These are phyloP conservation scores for Colletotrichum sp. DNA, from an alignment of 2,329 filamentous ascomycete genomes.

Conservation along the genomic window DNA sequence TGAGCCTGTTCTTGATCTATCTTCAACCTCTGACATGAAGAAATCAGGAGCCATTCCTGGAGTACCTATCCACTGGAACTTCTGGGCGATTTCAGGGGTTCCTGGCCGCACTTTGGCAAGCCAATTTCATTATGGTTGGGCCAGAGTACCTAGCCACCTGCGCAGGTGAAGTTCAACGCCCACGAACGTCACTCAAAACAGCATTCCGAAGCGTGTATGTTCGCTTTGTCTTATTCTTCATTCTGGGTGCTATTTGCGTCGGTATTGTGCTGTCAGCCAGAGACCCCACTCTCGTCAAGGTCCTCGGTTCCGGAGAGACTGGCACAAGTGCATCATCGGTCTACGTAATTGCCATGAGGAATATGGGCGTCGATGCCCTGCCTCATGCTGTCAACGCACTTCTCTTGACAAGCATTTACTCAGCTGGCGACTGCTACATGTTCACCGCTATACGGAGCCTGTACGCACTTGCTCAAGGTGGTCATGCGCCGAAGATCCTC, in stretches of 20 bases:
- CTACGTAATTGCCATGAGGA: slow-evolving; percentile 67
- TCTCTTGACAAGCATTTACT: slow-evolving; percentile 59
- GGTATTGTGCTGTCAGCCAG: slow-evolving; percentile 50
- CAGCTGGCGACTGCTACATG: slow-evolving; percentile 60
- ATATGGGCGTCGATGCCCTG: slow-evolving; percentile 55
- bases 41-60: not conserved
- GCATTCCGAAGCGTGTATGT: slow-evolving; percentile 36
- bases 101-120: slow-evolving; percentile 68
- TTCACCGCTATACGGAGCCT: slow-evolving; percentile 61
- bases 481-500: slow-evolving; percentile 55
- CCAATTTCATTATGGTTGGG: slow-evolving; percentile 66
- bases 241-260: slow-evolving; percentile 67
- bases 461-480: slow-evolving; percentile 59
- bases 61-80: slow-evolving; percentile 53
- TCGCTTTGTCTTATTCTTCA: slow-evolving; percentile 59
- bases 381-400: slow-evolving; percentile 64
- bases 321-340: slow-evolving; percentile 49
- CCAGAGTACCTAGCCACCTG: slow-evolving; percentile 70
- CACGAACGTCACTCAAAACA: slow-evolving; percentile 61
- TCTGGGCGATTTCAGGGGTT: slow-evolving; percentile 76
- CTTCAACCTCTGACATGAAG: slow-evolving; percentile 34
- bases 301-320: not conserved
- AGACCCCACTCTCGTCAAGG: slow-evolving; percentile 53
- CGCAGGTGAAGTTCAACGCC: slow-evolving; percentile 68
- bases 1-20: slow-evolving; percentile 43